Evolutionary conservation across 140 eudicot species (phyloP).

Genomic region (Oenanthe javanica): DNA sequence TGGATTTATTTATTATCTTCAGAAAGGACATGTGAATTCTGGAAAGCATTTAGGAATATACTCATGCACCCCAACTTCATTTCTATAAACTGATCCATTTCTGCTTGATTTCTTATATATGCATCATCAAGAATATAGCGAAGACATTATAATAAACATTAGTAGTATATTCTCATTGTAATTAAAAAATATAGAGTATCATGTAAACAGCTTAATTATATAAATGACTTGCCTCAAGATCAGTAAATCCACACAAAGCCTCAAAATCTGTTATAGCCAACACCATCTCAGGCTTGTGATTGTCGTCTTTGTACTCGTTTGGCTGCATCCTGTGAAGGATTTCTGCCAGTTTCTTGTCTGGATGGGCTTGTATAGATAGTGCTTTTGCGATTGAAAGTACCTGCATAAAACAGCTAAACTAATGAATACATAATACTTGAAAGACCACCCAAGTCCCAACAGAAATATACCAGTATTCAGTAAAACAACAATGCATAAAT

Average conservation of each 20-base stretch:
- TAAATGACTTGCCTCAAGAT: conserved; percentile 48
- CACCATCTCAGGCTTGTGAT: conserved; percentile 99
- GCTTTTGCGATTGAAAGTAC: conserved; percentile 82
- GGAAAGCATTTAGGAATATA: background rate
- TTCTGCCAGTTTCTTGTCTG: conserved; percentile 67
- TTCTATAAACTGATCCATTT: background rate
- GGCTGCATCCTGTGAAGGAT: conserved; percentile 61
- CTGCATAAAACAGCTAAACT: conserved; percentile 23
- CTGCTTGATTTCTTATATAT: background rate
- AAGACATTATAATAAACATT: background rate
- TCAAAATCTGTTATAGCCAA: conserved; percentile 80
- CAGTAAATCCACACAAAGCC: conserved; percentile 83
- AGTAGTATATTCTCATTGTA: background rate
- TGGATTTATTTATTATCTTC: background rate
- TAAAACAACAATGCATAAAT: background rate
- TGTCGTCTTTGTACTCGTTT: conserved; percentile 63
- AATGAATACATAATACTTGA: background rate
- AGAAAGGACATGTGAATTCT: background rate
- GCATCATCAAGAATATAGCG: background rate
- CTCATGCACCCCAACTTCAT: background rate
- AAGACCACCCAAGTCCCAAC: background rate
- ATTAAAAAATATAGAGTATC: background rate
- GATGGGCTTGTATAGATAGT: conserved; percentile 94
- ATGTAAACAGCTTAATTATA: background rate
- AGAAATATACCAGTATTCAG: background rate